These are phyloP conservation scores for Nitzschia sp. DNA, from an alignment of 108 stramenopile genomes.

Conservation along the genomic window DNA sequence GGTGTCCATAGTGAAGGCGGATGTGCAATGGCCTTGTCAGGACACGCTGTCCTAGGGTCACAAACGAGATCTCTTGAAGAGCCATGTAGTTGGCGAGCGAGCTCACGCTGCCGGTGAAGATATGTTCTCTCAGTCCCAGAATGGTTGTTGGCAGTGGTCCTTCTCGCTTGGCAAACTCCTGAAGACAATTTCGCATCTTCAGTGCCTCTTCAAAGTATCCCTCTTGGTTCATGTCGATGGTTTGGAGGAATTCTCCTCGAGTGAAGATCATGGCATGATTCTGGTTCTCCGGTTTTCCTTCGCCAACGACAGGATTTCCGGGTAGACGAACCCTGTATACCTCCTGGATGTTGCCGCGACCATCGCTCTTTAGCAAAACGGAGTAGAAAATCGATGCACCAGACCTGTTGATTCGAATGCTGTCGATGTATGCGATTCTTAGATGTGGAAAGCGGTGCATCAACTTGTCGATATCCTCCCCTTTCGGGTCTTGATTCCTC, in stretches of 20 bases:
- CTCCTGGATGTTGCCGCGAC: slow-evolving; percentile 82
- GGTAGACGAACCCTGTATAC: slow-evolving; percentile 95
- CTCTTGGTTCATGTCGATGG: slow-evolving; percentile 99
- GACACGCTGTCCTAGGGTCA: slow-evolving; percentile 96
- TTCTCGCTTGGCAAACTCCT: slow-evolving; percentile 93
- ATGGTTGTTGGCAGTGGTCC: slow-evolving; percentile 92
- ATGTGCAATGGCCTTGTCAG: slow-evolving; percentile 92
- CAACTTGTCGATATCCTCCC: slow-evolving; percentile 95
- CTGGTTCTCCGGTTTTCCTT: slow-evolving; percentile 99
- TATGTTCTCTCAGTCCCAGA: slow-evolving; percentile 97
- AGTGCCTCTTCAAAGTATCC: slow-evolving; percentile 98
- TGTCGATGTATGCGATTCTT: slow-evolving; percentile 97
- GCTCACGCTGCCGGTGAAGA: slow-evolving; percentile 97
- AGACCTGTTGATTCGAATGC: slow-evolving; percentile 81
- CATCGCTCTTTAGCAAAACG: slow-evolving; percentile 90
- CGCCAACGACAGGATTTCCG: slow-evolving; percentile 96
- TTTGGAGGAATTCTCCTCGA: slow-evolving; percentile 94
- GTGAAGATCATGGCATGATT: slow-evolving; percentile 99
- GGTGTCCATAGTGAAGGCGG: slow-evolving; percentile 97
- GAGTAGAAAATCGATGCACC: slow-evolving; percentile 88
- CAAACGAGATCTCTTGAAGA: slow-evolving; percentile 96
- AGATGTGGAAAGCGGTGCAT: slow-evolving; percentile 93
- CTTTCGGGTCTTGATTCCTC: slow-evolving; percentile 94
- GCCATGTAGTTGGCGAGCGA: slow-evolving; percentile 99
- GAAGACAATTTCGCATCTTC: slow-evolving; percentile 96